A percentile compares a stretch with the other conserved stretches of the same genome.
Conservation (phyloP, 331 rosid species). For the Phaseolus coccineus region DNA sequence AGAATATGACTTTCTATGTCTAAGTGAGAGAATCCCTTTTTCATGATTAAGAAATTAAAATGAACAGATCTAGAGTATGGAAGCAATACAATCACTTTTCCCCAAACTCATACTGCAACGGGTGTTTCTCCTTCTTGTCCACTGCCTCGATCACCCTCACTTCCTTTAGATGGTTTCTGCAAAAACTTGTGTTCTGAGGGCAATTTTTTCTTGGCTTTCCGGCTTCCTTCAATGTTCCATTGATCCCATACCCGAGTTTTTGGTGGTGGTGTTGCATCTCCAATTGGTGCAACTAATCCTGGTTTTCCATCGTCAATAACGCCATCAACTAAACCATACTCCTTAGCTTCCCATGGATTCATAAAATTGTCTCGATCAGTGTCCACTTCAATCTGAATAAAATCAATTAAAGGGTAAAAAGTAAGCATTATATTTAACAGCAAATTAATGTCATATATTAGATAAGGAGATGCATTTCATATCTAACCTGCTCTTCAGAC, state of each 20-base stretch:
- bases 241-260: constrained; percentile 62
- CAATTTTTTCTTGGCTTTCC: constrained; percentile 61
- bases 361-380: constrained; percentile 88
- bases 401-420: not conserved
- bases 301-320: constrained; percentile 96
- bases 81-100: not conserved
- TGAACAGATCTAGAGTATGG: constrained; percentile 20
- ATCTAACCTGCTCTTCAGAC: constrained; percentile 73
- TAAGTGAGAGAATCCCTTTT: constrained; percentile 29
- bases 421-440: not conserved
- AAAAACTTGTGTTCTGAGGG: constrained; percentile 73
- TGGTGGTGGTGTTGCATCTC: constrained; percentile 77
- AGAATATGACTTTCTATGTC: constrained; percentile 31
- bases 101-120: constrained; percentile 57
- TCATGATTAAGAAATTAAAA: constrained; percentile 22
- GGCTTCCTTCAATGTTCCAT: constrained; percentile 68
- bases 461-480: constrained; percentile 20
- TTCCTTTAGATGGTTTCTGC: constrained; percentile 46
- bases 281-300: constrained; percentile 84
- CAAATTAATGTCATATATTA: not conserved
- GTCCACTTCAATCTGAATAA: constrained; percentile 75
- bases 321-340: constrained; percentile 78
- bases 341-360: constrained; percentile 97
- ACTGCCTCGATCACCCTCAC: constrained; percentile 52
- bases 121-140: constrained; percentile 61